Evolutionary conservation across 1,139 yeast species (phyloP), one percentile per base, ranked within the genome.

Genomic region (Eremothecium sinecaudum): DNA sequence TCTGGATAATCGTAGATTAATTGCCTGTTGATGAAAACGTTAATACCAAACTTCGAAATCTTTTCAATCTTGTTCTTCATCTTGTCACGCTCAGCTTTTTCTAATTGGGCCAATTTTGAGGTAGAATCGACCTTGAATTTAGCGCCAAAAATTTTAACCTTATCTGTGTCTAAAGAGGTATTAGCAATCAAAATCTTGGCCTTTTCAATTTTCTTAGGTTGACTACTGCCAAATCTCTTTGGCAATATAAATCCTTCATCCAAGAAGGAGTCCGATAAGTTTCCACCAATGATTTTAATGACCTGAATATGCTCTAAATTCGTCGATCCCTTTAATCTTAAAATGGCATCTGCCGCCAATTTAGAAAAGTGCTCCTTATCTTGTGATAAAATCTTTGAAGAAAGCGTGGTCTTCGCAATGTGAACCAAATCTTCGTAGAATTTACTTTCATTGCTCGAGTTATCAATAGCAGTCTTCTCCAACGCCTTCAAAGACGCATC

Each of bases 1-100:
- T 90, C 98, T 19, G 99, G 98, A 71, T 90, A 92, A 64, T 90
- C 96, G 63, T 90, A 92, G 53, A 90, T 90, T 53, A 92, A 73
- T 62, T 90, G 98, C 56, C 98, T 76, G 64, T 90, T 90, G 48
- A 90, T 87, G 59, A 90, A 90, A 50, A 90, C 79, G 60, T 83
- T 83, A 56, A 84, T 79, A 41, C 90, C 84, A 48, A 72, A 75
- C 52, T 81, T 78, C 50, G 76, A 71, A 57, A 90, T 90, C 59
- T 84, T 86, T 38, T 79, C 90, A 42, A 90, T 87, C 63, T 90
- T 92, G 37, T 62, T 67, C 62, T 76, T 82, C 98, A 90, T 90
- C 65, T 87, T 90, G 38, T 76, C 78, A 62, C 79, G 81, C 64
- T 92, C 98, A 9, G 98, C 97, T 57, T 82, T 80, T 62, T 90